A percentile compares a stretch with the other conserved stretches of the same genome.
phyloP scores from a whole-genome alignment of 352 stramenopile genomes.

The Globisporangium nunn region DNA sequence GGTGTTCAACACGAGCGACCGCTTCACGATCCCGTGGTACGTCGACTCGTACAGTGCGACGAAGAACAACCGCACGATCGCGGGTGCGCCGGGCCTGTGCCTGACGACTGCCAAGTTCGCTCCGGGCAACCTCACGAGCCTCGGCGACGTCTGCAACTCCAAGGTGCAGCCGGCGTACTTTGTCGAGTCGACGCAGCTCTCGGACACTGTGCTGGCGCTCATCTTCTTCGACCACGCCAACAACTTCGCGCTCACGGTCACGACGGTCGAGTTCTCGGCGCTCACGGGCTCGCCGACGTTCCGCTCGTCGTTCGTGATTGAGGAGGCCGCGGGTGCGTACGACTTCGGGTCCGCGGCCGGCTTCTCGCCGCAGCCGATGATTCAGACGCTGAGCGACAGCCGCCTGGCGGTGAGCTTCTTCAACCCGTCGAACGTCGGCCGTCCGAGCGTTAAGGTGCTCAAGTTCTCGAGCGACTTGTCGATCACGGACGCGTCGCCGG shows the following conservation, averaged over 20 bases:
- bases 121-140: constrained; percentile 19
- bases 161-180: constrained; percentile 61
- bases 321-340: constrained; percentile 45
- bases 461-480: constrained; percentile 53
- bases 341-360: constrained; percentile 61
- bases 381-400: constrained; percentile 45
- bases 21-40: constrained; percentile 66
- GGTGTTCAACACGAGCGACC: constrained; percentile 56
- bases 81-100: constrained; percentile 44
- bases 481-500: constrained; percentile 40
- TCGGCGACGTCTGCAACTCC: constrained; percentile 40
- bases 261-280: constrained; percentile 55
- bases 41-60: constrained; percentile 31
- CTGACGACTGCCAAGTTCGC: constrained; percentile 33
- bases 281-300: constrained; percentile 51
- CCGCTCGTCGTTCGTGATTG: constrained; percentile 61
- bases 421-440: constrained; percentile 65
- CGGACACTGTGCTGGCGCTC: constrained; percentile 50
- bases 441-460: constrained; percentile 70
- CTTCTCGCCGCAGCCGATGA: constrained; percentile 64
- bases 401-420: constrained; percentile 61
- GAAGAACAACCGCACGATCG: constrained; percentile 40
- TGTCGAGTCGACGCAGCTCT: constrained; percentile 57
- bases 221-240: constrained; percentile 65
- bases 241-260: constrained; percentile 71